Base-by-base conservation (phyloP, 1,284 basidiomycete species). In the Boletus sp. region DNA sequence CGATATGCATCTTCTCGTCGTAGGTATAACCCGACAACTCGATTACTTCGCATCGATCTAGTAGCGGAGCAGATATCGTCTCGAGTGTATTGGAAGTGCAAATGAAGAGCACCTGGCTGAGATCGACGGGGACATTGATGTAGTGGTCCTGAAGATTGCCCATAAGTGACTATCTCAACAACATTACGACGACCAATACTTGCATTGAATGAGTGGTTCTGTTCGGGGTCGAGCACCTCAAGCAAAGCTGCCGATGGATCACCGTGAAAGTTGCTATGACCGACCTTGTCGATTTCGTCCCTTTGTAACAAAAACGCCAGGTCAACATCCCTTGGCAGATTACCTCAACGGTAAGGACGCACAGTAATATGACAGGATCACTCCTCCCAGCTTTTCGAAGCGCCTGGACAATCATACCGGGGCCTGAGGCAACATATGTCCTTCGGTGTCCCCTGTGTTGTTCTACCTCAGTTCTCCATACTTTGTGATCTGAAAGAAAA, bases 221-320 rank as follows among this genome's bases (percentile, higher is more conserved):
- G 92, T 63, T 95, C 92, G 0, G 92, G 92, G 61, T 95, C 92
- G 49, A 95, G 74, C 19, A 94, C 92, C 63, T 95, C 93, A 17
- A 95, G 72, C 51, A 95, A 67, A 1, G 92, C 92, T 20, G 91
- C 90, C 7, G 80, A 81, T 14, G 93, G 92, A 64, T 95, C 93
- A 5, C 92, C 93, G 58, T 94, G 90, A 71, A 89, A 87, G 57
- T 90, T 91, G 54, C 78, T 84, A 45, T 78, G 86, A 39, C 88
- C 88, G 32, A 94, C 80, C 69, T 95, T 95, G 71, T 95, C 92
- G 42, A 95, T 82, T 65, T 90, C 87, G 59, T 91, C 80, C 51
- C 88, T 85, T 66, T 47, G 30, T 8, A 33, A 17, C 58, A 67
- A 33, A 59, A 58, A 41, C 56, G 57, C 44, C 61, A 8, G 16